phyloP scores from a whole-genome alignment of 305 asterid species.

The Fraxinus ornus region DNA sequence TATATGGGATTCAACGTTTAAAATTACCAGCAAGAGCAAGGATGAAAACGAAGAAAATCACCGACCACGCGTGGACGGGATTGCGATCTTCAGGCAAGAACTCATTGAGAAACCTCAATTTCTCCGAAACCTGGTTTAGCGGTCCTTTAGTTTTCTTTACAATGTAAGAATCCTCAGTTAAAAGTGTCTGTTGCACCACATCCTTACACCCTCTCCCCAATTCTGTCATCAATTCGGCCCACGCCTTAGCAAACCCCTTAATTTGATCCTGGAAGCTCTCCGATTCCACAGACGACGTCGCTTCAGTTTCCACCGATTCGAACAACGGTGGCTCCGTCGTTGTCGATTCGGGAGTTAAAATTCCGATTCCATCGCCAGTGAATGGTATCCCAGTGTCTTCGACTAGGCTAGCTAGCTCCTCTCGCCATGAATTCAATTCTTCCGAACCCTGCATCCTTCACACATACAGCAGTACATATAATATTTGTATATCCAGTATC shows the following conservation, averaged over 20 bases:
- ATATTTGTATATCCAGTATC: slow-evolving; percentile 2
- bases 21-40: slow-evolving; percentile 66
- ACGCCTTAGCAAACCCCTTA: slow-evolving; percentile 71
- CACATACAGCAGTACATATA: slow-evolving; percentile 6
- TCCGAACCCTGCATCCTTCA: slow-evolving; percentile 46
- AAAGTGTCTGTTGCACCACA: slow-evolving; percentile 66
- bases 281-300: slow-evolving; percentile 27
- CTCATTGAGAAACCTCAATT: slow-evolving; percentile 59
- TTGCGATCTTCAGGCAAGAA: slow-evolving; percentile 89
- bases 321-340: slow-evolving; percentile 29
- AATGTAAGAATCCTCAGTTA: slow-evolving; percentile 78
- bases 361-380: slow-evolving; percentile 40
- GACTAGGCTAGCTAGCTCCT: slow-evolving; percentile 70
- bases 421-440: slow-evolving; percentile 67
- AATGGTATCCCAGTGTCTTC: slow-evolving; percentile 60
- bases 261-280: slow-evolving; percentile 82
- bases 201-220: slow-evolving; percentile 71
- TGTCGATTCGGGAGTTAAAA: slow-evolving; percentile 33
- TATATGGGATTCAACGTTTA: neutral
- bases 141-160: slow-evolving; percentile 56
- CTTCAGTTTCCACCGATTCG: slow-evolving; percentile 20
- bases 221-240: slow-evolving; percentile 76
- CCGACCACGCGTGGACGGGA: slow-evolving; percentile 72
- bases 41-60: slow-evolving; percentile 59
- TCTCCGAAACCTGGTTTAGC: slow-evolving; percentile 49